phyloP scores from a whole-genome alignment of 2,329 filamentous ascomycete genomes.

The Colletotrichum sp. region DNA sequence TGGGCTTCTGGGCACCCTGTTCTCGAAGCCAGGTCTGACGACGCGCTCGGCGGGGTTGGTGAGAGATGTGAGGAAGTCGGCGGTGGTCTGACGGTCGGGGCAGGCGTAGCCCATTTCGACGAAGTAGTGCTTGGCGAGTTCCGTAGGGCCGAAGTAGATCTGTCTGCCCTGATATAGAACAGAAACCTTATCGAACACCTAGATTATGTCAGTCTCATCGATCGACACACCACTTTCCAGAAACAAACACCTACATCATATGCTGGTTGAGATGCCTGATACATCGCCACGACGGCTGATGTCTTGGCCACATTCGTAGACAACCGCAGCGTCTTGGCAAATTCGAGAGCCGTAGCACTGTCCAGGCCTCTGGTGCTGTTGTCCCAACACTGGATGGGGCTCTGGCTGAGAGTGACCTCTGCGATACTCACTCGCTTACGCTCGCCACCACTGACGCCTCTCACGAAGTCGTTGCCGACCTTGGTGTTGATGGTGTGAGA shows the following conservation, averaged over 20 bases:
- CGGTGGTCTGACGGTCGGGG: slow-evolving; percentile 62
- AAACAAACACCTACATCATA: slow-evolving; percentile 58
- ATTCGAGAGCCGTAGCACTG: slow-evolving; percentile 65
- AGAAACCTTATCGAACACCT: slow-evolving; percentile 69
- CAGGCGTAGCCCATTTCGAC: slow-evolving; percentile 60
- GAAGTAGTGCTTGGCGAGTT: slow-evolving; percentile 29
- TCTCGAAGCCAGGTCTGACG: slow-evolving; percentile 36
- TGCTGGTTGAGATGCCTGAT: slow-evolving; percentile 58
- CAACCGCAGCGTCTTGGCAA: slow-evolving; percentile 62
- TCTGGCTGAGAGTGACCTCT: slow-evolving; percentile 57
- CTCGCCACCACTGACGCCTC: slow-evolving; percentile 58
- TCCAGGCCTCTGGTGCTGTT: slow-evolving; percentile 68
- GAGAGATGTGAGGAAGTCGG: slow-evolving; percentile 71
- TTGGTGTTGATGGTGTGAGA: slow-evolving; percentile 65
- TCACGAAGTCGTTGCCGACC: slow-evolving; percentile 65
- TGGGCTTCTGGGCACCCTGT: slow-evolving; percentile 37
- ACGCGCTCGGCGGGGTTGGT: slow-evolving; percentile 42
- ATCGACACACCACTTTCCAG: slow-evolving; percentile 57
- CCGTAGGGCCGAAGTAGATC: slow-evolving; percentile 48
- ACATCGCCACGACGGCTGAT: slow-evolving; percentile 64
- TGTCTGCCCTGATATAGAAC: slow-evolving; percentile 72
- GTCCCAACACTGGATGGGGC: slow-evolving; percentile 70
- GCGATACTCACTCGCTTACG: slow-evolving; percentile 73
- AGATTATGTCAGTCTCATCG: slow-evolving; percentile 58
- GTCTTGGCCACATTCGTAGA: slow-evolving; percentile 61